A percentile compares a stretch with the other conserved stretches of the same genome.
These are phyloP conservation scores for Candida easanensis DNA, from an alignment of 805 yeast species.

Conservation along the genomic window DNA sequence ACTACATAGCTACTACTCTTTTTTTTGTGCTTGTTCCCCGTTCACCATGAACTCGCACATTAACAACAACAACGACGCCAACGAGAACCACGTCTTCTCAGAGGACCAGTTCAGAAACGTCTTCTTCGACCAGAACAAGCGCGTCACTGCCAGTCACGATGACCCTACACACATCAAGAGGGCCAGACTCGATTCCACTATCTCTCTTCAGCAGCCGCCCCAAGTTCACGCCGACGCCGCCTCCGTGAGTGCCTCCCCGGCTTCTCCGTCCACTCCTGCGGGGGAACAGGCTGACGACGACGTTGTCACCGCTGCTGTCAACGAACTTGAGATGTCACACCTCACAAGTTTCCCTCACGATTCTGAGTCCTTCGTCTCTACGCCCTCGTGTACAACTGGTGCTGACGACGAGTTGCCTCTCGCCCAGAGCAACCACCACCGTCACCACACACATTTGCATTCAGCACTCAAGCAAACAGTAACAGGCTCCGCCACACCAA, in stretches of 20 bases:
- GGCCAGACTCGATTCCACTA: constrained; percentile 28
- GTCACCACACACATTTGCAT: constrained; percentile 5
- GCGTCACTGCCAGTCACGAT: constrained; percentile 21
- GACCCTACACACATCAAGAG: constrained; percentile 29
- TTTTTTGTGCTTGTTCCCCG: too few relatives aligned
- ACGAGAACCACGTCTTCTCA: constrained; percentile 32
- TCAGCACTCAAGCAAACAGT: constrained; percentile 5
- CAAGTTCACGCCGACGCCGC: constrained; percentile 7
- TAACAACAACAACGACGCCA: constrained; percentile 33
- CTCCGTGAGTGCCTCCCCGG: constrained; percentile 16
- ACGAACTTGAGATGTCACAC: constrained; percentile 15
- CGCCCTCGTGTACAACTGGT: constrained; percentile 9
- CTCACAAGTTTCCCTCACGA: constrained; percentile 6
- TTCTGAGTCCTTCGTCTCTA: constrained; percentile 14
- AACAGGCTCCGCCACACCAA: constrained; percentile 8
- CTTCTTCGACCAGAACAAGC: constrained; percentile 26
- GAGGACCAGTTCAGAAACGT: constrained; percentile 30
- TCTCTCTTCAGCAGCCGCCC: constrained; percentile 10
- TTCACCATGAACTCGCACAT: constrained; percentile 36
- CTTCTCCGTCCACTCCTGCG: constrained; percentile 10
- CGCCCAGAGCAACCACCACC: neutral
- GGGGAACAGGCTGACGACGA: constrained; percentile 14
- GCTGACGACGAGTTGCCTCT: constrained; percentile 7
- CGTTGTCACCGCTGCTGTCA: constrained; percentile 13
- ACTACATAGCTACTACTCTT: too few relatives aligned